Evolutionary conservation across 2,329 filamentous ascomycete species (phyloP).

Genomic region (Xylaria sp.): DNA sequence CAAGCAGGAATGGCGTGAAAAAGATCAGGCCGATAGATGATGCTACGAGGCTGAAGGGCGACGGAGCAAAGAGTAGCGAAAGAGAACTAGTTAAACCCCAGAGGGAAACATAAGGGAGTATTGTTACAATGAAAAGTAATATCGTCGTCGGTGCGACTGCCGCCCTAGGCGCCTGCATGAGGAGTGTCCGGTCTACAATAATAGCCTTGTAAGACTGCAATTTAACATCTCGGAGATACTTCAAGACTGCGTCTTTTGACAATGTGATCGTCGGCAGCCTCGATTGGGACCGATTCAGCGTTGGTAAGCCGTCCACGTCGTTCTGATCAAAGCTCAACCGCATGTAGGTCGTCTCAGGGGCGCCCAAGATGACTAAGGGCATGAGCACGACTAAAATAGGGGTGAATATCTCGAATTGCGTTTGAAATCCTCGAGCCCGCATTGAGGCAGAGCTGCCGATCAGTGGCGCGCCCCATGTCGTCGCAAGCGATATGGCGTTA

Average conservation of each 20-base stretch:
- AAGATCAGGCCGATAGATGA: conserved; percentile 57
- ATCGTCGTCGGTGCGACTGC: conserved; percentile 61
- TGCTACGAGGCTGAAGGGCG: conserved; percentile 56
- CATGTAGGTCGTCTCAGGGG: conserved; percentile 64
- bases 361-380: conserved; percentile 58
- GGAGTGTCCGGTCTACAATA: conserved; percentile 43
- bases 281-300: conserved; percentile 33
- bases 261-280: conserved; percentile 42
- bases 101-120: conserved; percentile 58
- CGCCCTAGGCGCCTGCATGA: conserved; percentile 60
- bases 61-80: conserved; percentile 58
- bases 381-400: conserved; percentile 59
- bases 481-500: conserved; percentile 56
- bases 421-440: conserved; percentile 53
- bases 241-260: conserved; percentile 48
- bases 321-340: conserved; percentile 49
- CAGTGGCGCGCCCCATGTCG: conserved; percentile 65
- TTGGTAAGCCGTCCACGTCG: conserved; percentile 33
- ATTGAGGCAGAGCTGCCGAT: conserved; percentile 62
- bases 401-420: conserved; percentile 64
- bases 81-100: conserved; percentile 60
- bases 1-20: conserved; percentile 56
- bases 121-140: conserved; percentile 57
- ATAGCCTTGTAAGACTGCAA: conserved; percentile 52
- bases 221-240: conserved; percentile 55